These are phyloP conservation scores for Xerophyta viscosa DNA, from an alignment of 106 monocot genomes.

Conservation along the genomic window DNA sequence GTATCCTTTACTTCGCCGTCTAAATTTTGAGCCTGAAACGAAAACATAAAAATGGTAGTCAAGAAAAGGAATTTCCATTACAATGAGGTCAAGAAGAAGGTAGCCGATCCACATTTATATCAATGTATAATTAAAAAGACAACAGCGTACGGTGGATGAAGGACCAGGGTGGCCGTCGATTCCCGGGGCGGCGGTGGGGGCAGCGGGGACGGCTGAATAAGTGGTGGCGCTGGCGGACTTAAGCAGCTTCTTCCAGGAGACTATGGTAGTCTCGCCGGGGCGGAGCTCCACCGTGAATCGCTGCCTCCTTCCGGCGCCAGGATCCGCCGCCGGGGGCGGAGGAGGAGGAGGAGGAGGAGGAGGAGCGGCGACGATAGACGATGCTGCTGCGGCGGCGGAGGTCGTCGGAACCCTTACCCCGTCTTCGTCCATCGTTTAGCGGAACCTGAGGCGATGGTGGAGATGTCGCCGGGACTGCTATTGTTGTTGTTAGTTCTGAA, in stretches of 20 bases:
- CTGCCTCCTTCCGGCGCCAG: slow-evolving; percentile 23
- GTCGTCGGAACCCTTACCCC: not conserved
- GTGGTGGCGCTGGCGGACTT: slow-evolving; percentile 24
- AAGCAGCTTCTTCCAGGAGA: slow-evolving; percentile 95
- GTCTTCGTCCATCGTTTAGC: not conserved
- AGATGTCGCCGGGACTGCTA: too few relatives aligned
- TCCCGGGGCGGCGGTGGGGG: slow-evolving; percentile 8
- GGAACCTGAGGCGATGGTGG: too few relatives aligned
- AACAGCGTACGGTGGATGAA: slow-evolving; percentile 21
- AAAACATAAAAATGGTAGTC: not conserved
- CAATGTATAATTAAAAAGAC: too few relatives aligned
- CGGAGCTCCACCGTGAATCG: slow-evolving; percentile 68
- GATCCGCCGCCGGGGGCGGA: slow-evolving; percentile 5
- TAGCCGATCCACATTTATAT: too few relatives aligned
- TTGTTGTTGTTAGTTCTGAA: too few relatives aligned
- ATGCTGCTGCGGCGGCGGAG: not conserved
- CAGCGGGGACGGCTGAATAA: not conserved
- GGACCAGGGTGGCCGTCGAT: slow-evolving; percentile 11
- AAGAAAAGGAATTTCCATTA: not conserved
- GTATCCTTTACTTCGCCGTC: slow-evolving; percentile 60
- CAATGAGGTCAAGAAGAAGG: not conserved
- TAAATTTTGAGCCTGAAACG: slow-evolving; percentile 29
- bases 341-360: not conserved
- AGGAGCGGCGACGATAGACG: too few relatives aligned
- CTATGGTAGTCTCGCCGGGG: slow-evolving; percentile 89